Conservation (phyloP, 768 basidiomycete genomes). For the Russula vinacea region DNA sequence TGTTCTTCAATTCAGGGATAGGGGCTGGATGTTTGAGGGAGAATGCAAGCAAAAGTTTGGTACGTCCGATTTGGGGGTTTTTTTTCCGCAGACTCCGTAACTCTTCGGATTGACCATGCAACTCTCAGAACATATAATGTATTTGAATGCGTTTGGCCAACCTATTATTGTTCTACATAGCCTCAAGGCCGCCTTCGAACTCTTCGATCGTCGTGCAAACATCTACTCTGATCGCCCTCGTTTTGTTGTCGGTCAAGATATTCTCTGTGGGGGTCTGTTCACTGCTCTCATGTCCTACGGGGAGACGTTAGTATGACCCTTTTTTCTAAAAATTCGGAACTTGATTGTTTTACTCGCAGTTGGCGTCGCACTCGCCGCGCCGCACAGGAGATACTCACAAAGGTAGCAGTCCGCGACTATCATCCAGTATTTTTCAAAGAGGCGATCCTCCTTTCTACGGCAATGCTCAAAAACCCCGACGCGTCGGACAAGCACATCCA, state of each 20-base stretch:
- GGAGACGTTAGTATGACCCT: slow-evolving; percentile 27
- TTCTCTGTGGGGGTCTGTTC: slow-evolving; percentile 36
- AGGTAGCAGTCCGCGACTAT: slow-evolving; percentile 2
- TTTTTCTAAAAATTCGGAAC: not conserved
- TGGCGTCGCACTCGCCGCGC: slow-evolving; percentile 23
- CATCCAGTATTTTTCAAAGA: slow-evolving; percentile 9
- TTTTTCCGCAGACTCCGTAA: not conserved
- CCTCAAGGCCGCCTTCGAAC: slow-evolving; percentile 36
- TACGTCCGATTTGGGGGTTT: not conserved
- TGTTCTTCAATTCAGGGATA: slow-evolving; percentile 1
- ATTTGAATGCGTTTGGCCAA: slow-evolving; percentile 11
- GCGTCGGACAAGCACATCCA: slow-evolving; percentile 10
- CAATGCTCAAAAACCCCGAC: not conserved
- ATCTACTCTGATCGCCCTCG: slow-evolving; percentile 35
- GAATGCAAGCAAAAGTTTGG: slow-evolving; percentile 13
- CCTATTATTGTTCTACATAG: slow-evolving; percentile 37
- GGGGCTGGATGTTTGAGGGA: slow-evolving; percentile 4
- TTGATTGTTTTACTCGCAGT: not conserved
- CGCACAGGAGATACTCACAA: slow-evolving; percentile 17
- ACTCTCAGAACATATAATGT: slow-evolving; percentile 13
- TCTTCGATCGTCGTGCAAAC: slow-evolving; percentile 39
- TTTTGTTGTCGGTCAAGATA: slow-evolving; percentile 35
- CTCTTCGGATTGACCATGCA: not conserved
- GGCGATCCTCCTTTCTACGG: slow-evolving; percentile 4
- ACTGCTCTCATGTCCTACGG: slow-evolving; percentile 31